phyloP scores from a whole-genome alignment of 73 alveolate species.

The Paramecium pentaurelia region DNA sequence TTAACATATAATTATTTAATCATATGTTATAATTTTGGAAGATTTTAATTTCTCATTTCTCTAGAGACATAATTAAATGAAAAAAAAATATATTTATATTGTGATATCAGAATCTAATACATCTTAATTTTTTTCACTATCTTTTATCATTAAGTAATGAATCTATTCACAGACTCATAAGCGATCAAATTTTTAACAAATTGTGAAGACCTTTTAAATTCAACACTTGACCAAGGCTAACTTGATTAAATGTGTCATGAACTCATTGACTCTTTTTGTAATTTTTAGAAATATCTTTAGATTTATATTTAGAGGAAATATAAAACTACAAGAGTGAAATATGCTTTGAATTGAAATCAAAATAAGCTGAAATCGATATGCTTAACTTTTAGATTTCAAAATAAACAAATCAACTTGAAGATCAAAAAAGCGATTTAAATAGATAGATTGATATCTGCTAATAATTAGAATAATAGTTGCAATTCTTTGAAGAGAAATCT shows the following conservation, averaged over 20 bases:
- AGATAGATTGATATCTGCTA: background rate
- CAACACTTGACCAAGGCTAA: background rate
- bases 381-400: background rate
- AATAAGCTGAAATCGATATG: background rate
- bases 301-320: background rate
- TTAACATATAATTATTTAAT: background rate
- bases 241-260: background rate
- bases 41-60: background rate
- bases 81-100: background rate
- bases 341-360: background rate
- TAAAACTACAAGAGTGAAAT: background rate
- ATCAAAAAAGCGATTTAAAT: background rate
- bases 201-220: background rate
- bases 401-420: background rate
- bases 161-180: background rate
- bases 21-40: background rate
- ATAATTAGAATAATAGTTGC: background rate
- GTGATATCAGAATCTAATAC: background rate
- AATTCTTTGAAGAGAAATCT: background rate
- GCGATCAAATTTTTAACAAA: background rate
- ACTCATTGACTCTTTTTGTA: background rate
- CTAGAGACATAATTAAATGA: background rate
- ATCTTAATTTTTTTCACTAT: background rate
- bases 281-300: background rate
- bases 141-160: background rate